Evolutionary conservation across 2,329 filamentous ascomycete species (phyloP).

Genomic region (Alternaria novae-zelandiae): DNA sequence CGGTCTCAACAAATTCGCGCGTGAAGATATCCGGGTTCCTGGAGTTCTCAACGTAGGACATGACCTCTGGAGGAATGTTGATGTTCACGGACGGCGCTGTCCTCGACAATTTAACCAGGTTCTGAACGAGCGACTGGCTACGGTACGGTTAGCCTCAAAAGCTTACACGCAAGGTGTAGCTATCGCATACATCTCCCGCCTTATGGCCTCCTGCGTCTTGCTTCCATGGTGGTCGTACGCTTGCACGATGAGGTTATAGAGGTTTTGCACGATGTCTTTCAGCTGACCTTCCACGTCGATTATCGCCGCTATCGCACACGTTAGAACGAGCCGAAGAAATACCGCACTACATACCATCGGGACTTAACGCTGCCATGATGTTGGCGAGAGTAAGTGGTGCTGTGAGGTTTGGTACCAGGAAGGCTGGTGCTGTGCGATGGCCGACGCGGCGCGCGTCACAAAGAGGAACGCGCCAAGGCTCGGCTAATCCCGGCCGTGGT

Average conservation of each 20-base stretch:
- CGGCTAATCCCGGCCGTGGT: conserved; percentile 19
- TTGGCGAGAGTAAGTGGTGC: neutral
- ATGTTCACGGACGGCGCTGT: conserved; percentile 58
- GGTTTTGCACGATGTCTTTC: conserved; percentile 66
- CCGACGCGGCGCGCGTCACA: neutral
- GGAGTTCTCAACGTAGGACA: conserved; percentile 67
- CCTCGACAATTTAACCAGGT: conserved; percentile 60
- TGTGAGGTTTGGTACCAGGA: neutral
- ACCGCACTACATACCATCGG: conserved; percentile 5
- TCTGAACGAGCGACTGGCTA: conserved; percentile 59
- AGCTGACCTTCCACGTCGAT: conserved; percentile 56
- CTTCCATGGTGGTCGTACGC: conserved; percentile 65
- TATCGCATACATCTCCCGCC: conserved; percentile 61
- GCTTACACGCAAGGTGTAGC: too few species aligned
- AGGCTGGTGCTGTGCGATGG: neutral
- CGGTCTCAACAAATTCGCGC: conserved; percentile 68
- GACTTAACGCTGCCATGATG: conserved; percentile 14
- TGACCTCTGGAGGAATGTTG: conserved; percentile 66
- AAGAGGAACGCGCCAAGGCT: conserved; percentile 19
- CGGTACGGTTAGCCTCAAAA: neutral
- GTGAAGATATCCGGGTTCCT: conserved; percentile 73
- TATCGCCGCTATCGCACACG: conserved; percentile 15
- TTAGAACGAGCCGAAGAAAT: neutral
- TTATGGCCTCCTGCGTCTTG: conserved; percentile 63
- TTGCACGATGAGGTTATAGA: conserved; percentile 66